These are phyloP conservation scores for Neurospora africana DNA, from an alignment of 495 filamentous ascomycete genomes.

Conservation along the genomic window DNA sequence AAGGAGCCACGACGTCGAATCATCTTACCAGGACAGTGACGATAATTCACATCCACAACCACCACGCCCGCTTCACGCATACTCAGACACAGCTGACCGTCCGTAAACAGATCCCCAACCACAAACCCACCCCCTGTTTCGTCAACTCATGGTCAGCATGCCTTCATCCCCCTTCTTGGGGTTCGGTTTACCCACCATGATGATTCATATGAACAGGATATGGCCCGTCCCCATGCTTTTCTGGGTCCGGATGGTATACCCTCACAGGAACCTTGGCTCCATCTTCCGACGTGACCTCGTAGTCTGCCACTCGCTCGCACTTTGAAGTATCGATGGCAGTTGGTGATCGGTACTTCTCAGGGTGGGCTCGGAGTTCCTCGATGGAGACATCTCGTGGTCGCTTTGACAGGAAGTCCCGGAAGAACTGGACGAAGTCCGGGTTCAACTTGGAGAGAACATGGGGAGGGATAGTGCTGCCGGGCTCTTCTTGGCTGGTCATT, in stretches of 20 bases:
- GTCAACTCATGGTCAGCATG: neutral
- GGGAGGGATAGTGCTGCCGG: neutral
- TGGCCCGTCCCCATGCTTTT: conserved; percentile 25
- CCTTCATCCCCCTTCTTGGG: neutral
- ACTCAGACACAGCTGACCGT: conserved; percentile 33
- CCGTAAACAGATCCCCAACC: conserved; percentile 35
- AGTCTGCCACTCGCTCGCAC: conserved; percentile 27
- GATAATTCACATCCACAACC: conserved; percentile 42
- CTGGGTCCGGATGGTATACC: conserved; percentile 35
- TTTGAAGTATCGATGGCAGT: conserved; percentile 26
- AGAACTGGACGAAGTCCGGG: conserved; percentile 15
- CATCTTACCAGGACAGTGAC: conserved; percentile 36
- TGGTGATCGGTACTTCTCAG: conserved; percentile 26
- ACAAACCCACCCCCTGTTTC: conserved; percentile 31
- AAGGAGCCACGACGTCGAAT: neutral
- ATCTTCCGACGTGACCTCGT: conserved; percentile 28
- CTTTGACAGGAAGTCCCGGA: conserved; percentile 8
- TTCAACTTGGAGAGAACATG: conserved; percentile 19
- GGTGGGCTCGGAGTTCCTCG: conserved; percentile 29
- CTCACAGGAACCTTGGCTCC: conserved; percentile 30
- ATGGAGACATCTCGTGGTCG: conserved; percentile 30
- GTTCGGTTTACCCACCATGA: conserved; percentile 23
- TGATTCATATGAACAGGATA: conserved; percentile 40
- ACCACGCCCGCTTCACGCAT: conserved; percentile 33
- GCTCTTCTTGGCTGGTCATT: neutral